Percentiles rank a stretch among this genome's conserved stretches.
Conservation (phyloP, 768 basidiomycete genomes). For the Tulasnella sp. region DNA sequence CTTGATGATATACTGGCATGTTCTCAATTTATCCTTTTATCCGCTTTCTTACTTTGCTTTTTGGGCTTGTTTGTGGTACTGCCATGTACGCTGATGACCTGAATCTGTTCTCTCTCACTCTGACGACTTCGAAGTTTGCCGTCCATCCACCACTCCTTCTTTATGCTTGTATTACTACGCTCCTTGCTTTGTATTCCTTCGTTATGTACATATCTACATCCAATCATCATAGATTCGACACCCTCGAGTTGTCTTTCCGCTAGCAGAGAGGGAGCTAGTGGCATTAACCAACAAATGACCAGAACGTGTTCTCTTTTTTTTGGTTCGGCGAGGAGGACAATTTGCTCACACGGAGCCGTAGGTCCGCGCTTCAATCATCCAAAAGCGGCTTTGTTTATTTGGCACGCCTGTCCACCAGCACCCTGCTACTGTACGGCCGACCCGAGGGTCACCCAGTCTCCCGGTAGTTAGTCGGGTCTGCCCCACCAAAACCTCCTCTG, state of each 20-base stretch:
- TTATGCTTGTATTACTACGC: not conserved
- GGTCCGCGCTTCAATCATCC: not conserved
- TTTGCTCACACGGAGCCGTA: not conserved
- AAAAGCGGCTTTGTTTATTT: not conserved
- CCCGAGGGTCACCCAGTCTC: not conserved
- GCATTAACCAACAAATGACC: no score
- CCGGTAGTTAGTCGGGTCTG: not conserved
- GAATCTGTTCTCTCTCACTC: not conserved
- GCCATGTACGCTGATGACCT: not conserved
- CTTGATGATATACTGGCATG: not conserved
- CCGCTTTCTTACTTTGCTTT: not conserved
- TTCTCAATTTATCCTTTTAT: not conserved
- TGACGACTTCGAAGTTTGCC: not conserved
- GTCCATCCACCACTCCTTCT: not conserved
- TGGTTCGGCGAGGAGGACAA: not conserved
- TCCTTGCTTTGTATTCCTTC: conserved; percentile 6
- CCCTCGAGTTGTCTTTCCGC: not conserved
- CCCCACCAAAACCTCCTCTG: not conserved
- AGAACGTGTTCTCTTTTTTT: no score
- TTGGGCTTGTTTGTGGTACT: conserved; percentile 1
- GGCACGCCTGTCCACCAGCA: not conserved
- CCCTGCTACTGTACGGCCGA: not conserved
- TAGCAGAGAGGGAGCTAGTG: no score
- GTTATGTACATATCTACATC: conserved; percentile 6
- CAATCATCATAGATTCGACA: not conserved